Evolutionary conservation across 2,329 filamentous ascomycete species (phyloP).

Genomic region (Aspergillus proliferans): DNA sequence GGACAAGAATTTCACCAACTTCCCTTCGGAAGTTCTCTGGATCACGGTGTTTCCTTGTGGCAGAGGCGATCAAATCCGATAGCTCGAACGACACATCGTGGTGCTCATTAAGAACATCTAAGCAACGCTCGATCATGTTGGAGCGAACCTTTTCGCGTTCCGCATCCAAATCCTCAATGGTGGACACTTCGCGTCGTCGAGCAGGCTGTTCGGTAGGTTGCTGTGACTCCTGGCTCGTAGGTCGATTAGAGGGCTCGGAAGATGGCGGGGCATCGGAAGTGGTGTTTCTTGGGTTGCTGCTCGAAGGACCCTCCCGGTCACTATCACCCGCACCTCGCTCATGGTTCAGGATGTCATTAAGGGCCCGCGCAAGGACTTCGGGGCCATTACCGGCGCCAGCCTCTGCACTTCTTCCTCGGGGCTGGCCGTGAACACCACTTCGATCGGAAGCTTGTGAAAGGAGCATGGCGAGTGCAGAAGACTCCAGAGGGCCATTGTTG

Average conservation of each 20-base stretch:
- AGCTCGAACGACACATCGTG: conserved; percentile 86
- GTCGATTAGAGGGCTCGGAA: conserved; percentile 17
- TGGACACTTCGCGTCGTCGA: conserved; percentile 35
- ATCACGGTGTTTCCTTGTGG: conserved; percentile 57
- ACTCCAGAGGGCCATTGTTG: conserved; percentile 20
- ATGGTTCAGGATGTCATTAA: conserved; percentile 37
- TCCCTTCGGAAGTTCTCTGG: conserved; percentile 58
- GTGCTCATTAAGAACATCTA: conserved; percentile 85
- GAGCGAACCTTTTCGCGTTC: conserved; percentile 66
- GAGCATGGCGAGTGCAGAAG: conserved; percentile 29
- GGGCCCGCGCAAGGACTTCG: conserved; percentile 36
- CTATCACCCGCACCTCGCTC: conserved; percentile 20
- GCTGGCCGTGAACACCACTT: conserved; percentile 14
- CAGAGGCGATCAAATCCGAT: conserved; percentile 73
- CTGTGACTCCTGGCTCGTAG: conserved; percentile 13
- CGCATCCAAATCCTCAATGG: conserved; percentile 72
- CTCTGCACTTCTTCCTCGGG: conserved; percentile 20
- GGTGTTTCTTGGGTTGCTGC: conserved; percentile 10
- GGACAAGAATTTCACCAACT: conserved; percentile 74
- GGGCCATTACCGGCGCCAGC: conserved; percentile 27
- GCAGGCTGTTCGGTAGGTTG: conserved; percentile 18
- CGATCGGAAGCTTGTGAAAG: conserved; percentile 25
- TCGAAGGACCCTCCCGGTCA: conserved; percentile 18
- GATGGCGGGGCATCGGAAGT: conserved; percentile 6
- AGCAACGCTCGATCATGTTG: conserved; percentile 77